phyloP scores from a whole-genome alignment of 2,329 filamentous ascomycete genomes.

The Paracoccidioides lutzii region DNA sequence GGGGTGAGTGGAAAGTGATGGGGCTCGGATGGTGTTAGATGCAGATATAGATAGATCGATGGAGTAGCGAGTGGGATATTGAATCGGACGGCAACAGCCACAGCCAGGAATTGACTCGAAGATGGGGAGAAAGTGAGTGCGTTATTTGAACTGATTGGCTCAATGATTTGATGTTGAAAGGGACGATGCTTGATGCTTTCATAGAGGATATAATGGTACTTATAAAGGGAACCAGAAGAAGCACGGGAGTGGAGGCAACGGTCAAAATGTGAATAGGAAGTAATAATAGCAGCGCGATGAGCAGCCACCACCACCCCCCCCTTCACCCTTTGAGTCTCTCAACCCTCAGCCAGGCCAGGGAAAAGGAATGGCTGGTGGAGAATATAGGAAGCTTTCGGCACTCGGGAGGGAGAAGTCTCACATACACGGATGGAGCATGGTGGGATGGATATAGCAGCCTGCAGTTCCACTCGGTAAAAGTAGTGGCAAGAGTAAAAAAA shows the following conservation, averaged over 20 bases:
- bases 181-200: no score
- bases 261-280: background rate
- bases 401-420: background rate
- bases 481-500: no score
- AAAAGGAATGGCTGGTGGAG: constrained; percentile 22
- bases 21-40: background rate
- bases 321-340: no score
- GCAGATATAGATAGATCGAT: background rate
- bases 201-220: no score
- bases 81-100: no score
- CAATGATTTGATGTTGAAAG: no score
- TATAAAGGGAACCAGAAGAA: background rate
- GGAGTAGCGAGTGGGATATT: no score
- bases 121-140: no score
- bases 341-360: background rate
- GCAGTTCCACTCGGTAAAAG: background rate
- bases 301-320: background rate
- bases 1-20: background rate
- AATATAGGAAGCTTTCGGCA: constrained; percentile 12
- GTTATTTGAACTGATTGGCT: no score
- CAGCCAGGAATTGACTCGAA: no score
- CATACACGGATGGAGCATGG: constrained; percentile 7
- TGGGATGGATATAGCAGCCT: constrained; percentile 4
- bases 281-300: background rate
- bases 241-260: background rate